A percentile compares a stretch with the other conserved stretches of the same genome.
Evolutionary conservation across 2,329 filamentous ascomycete genomes (phyloP).

Genomic region (Aureobasidium subglaciale): DNA sequence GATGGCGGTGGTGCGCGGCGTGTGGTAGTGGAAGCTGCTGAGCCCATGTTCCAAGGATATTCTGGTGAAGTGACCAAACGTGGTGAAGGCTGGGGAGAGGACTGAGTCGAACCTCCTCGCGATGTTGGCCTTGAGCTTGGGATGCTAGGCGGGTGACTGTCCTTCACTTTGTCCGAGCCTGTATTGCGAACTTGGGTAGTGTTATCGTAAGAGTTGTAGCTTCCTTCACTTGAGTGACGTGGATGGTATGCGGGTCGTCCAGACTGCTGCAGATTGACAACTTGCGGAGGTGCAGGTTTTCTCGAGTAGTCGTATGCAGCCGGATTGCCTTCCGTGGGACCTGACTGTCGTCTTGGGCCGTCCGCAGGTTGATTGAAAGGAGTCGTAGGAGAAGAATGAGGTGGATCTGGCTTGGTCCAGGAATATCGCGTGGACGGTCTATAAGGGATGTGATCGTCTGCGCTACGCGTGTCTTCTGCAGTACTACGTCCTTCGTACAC

Average conservation of each 20-base stretch:
- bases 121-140: slow-evolving; percentile 16
- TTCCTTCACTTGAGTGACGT: slow-evolving; percentile 1
- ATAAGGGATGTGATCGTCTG: neutral
- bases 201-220: neutral
- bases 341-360: neutral
- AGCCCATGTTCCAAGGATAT: slow-evolving; percentile 13
- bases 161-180: slow-evolving; percentile 13
- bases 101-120: slow-evolving; percentile 8
- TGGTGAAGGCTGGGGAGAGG: slow-evolving; percentile 3
- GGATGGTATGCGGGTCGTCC: neutral
- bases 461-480: neutral
- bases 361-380: neutral
- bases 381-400: slow-evolving; percentile 5
- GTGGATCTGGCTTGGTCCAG: slow-evolving; percentile 4
- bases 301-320: neutral
- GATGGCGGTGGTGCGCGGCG: slow-evolving; percentile 23
- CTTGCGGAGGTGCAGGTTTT: slow-evolving; percentile 1
- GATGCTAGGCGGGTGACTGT: neutral
- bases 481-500: slow-evolving; percentile 10
- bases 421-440: neutral
- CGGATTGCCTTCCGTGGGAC: neutral
- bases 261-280: slow-evolving; percentile 5
- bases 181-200: slow-evolving; percentile 14
- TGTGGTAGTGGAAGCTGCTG: slow-evolving; percentile 23
- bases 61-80: neutral